phyloP scores from a whole-genome alignment of 331 rosid genomes.

The Quercus tomentella region DNA sequence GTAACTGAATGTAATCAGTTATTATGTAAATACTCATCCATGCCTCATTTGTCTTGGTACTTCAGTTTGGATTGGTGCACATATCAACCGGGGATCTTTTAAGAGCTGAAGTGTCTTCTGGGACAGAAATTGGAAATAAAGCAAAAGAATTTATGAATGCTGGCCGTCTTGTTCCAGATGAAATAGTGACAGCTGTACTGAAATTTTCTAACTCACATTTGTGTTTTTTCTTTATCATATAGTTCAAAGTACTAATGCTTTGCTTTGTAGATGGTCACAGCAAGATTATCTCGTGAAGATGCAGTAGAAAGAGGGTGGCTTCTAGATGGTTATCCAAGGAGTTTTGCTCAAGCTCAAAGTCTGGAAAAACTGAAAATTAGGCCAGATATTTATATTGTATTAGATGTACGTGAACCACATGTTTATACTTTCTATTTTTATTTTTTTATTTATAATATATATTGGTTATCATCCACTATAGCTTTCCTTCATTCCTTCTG shows the following conservation, averaged over 20 bases:
- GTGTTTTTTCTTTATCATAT: conserved; percentile 1
- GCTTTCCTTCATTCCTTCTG: conserved; percentile 1
- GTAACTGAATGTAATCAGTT: not conserved
- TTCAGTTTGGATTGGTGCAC: conserved; percentile 90
- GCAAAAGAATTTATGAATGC: conserved; percentile 90
- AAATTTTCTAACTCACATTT: not conserved
- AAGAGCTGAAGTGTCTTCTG: conserved; percentile 81
- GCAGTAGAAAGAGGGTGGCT: conserved; percentile 89
- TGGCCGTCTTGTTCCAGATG: conserved; percentile 91
- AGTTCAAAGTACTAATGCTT: conserved; percentile 9
- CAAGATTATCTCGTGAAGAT: conserved; percentile 62
- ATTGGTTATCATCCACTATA: conserved; percentile 1
- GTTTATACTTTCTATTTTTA: not conserved
- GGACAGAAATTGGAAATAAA: conserved; percentile 81
- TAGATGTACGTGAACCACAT: conserved; percentile 62
- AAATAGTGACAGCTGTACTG: conserved; percentile 79
- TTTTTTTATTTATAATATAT: not conserved
- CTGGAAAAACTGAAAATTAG: conserved; percentile 67
- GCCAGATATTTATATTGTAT: conserved; percentile 70
- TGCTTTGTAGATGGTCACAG: conserved; percentile 71
- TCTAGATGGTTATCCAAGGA: conserved; percentile 95
- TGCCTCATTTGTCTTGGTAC: conserved; percentile 26
- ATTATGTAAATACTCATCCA: not conserved
- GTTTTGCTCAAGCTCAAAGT: conserved; percentile 66
- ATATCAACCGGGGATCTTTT: conserved; percentile 93